These are phyloP conservation scores for Neophaeococcomyces mojaviensis DNA, from an alignment of 2,329 filamentous ascomycete species.

Conservation along the genomic window DNA sequence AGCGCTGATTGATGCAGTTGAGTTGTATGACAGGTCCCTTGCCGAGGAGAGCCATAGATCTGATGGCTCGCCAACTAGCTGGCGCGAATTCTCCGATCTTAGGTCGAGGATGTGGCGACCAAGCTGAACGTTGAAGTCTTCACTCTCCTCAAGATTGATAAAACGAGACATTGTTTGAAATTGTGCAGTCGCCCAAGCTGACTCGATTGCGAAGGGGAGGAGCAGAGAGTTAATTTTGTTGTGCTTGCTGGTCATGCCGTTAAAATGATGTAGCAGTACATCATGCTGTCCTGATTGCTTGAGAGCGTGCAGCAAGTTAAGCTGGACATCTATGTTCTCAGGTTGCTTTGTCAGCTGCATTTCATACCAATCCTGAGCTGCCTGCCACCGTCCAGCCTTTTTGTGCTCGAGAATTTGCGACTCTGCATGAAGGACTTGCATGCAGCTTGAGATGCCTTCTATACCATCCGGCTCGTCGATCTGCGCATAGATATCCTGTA, in stretches of 20 bases:
- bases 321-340: constrained; percentile 66
- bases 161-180: constrained; percentile 70
- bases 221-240: constrained; percentile 48
- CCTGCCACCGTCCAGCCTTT: constrained; percentile 87
- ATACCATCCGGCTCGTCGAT: constrained; percentile 97
- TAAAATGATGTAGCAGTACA: constrained; percentile 76
- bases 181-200: constrained; percentile 80
- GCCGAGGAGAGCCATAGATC: constrained; percentile 63
- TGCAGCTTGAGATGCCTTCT: constrained; percentile 82
- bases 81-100: constrained; percentile 27
- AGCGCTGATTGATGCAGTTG: constrained; percentile 71
- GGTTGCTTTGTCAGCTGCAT: constrained; percentile 76
- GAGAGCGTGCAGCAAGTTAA: constrained; percentile 77
- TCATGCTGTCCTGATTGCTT: constrained; percentile 95
- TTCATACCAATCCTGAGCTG: constrained; percentile 97
- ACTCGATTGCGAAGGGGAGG: constrained; percentile 79
- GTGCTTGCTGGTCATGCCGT: constrained; percentile 53
- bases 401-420: constrained; percentile 89
- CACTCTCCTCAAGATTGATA: constrained; percentile 40
- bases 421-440: constrained; percentile 80
- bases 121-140: constrained; percentile 77
- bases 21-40: constrained; percentile 64
- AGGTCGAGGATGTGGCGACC: constrained; percentile 60
- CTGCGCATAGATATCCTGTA: constrained; percentile 92
- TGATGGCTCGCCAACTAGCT: constrained; percentile 47